phyloP scores from a whole-genome alignment of 2,329 filamentous ascomycete species.

The Pseudopithomyces chartarum region DNA sequence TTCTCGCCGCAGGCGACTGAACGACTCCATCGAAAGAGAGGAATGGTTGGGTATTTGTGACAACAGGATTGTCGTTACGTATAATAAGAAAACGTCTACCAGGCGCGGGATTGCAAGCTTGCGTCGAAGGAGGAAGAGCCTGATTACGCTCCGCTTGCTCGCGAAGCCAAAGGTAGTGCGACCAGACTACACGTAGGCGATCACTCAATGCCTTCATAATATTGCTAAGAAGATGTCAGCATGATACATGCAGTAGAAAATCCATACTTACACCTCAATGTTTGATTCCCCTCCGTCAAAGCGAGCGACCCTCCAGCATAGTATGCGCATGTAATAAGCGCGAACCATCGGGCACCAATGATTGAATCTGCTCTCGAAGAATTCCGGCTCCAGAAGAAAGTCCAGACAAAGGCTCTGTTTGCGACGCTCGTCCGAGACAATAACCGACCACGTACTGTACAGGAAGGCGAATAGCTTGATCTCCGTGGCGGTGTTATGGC shows the following conservation, averaged over 20 bases:
- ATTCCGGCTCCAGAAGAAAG: slow-evolving; percentile 74
- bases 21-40: slow-evolving; percentile 68
- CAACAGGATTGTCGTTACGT: slow-evolving; percentile 71
- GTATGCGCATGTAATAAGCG: slow-evolving; percentile 86
- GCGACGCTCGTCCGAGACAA: slow-evolving; percentile 67
- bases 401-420: slow-evolving; percentile 74
- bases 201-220: slow-evolving; percentile 72
- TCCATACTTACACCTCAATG: slow-evolving; percentile 66
- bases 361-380: slow-evolving; percentile 83
- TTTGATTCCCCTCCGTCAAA: slow-evolving; percentile 70
- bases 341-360: slow-evolving; percentile 97
- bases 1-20: slow-evolving; percentile 41
- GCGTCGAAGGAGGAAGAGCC: slow-evolving; percentile 69
- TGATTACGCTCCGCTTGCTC: slow-evolving; percentile 65
- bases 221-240: slow-evolving; percentile 39
- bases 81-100: slow-evolving; percentile 88
- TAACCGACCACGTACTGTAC: slow-evolving; percentile 77
- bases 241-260: background rate
- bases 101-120: slow-evolving; percentile 82
- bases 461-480: slow-evolving; percentile 82
- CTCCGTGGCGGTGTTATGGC: slow-evolving; percentile 88
- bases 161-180: slow-evolving; percentile 77
- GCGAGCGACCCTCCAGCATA: slow-evolving; percentile 87
- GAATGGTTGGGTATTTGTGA: slow-evolving; percentile 59
- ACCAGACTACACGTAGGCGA: slow-evolving; percentile 75